These are phyloP conservation scores for Lactarius tabidus DNA, from an alignment of 768 basidiomycete species.

Conservation along the genomic window DNA sequence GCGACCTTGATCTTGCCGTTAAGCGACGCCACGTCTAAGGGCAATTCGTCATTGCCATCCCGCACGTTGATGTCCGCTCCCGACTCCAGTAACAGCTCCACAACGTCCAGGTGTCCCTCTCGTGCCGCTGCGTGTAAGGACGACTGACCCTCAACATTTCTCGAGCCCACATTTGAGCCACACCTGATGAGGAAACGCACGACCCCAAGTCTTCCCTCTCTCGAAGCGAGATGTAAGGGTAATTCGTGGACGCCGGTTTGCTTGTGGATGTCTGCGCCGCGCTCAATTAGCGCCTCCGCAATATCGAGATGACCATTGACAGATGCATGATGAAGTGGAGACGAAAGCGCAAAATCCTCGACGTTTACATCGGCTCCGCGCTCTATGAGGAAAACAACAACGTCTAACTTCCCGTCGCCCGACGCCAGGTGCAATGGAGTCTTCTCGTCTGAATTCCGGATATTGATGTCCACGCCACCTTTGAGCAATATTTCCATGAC, in stretches of 20 bases:
- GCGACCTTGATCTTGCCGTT: neutral
- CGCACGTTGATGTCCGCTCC: neutral
- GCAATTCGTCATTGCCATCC: neutral
- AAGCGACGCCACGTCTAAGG: neutral
- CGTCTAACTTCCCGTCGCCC: neutral
- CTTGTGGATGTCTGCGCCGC: neutral
- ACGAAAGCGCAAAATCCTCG: neutral
- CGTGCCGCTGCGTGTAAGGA: neutral
- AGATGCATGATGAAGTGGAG: conserved; percentile 7
- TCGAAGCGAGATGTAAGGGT: neutral
- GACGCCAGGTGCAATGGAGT: neutral
- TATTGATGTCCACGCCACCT: neutral
- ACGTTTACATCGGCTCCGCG: neutral
- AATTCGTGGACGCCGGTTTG: neutral
- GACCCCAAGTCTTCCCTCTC: neutral
- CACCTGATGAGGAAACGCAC: neutral
- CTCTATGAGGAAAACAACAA: neutral
- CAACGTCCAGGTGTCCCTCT: neutral
- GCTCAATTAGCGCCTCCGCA: neutral
- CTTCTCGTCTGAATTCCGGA: neutral
- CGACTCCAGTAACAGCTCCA: neutral
- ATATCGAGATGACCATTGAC: neutral
- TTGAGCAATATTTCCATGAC: neutral
- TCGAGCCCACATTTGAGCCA: neutral
- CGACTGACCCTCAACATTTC: neutral